Evolutionary conservation across 306 rosid species (phyloP).

Genomic region (Betula pendula): DNA sequence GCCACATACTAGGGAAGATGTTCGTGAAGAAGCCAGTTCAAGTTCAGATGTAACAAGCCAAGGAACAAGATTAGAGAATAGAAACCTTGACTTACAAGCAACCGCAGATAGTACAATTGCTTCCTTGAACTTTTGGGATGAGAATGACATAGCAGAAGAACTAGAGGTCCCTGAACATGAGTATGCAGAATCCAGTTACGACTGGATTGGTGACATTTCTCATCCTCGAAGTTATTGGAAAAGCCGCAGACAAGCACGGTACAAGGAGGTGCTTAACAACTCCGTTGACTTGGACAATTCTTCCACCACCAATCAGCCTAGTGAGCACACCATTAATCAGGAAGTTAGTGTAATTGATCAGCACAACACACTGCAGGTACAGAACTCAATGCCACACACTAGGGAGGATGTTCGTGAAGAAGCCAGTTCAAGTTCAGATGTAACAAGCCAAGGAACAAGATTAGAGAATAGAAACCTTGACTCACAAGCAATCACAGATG

Average conservation of each 20-base stretch:
- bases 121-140: slow-evolving; percentile 30
- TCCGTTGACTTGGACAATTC: slow-evolving; percentile 14
- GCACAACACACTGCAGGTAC: slow-evolving; percentile 17
- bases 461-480: too few species aligned
- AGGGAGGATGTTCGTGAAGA: slow-evolving; percentile 12
- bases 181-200: slow-evolving; percentile 40
- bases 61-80: too few species aligned
- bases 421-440: slow-evolving; percentile 26
- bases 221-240: slow-evolving; percentile 93
- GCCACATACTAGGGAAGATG: slow-evolving; percentile 4
- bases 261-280: slow-evolving; percentile 64
- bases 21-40: slow-evolving; percentile 12
- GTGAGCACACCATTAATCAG: slow-evolving; percentile 6
- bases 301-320: slow-evolving; percentile 23
- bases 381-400: slow-evolving; percentile 7
- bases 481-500: too few species aligned
- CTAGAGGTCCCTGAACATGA: slow-evolving; percentile 31
- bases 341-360: slow-evolving; percentile 5
- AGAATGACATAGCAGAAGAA: slow-evolving; percentile 40
- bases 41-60: slow-evolving; percentile 25
- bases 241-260: slow-evolving; percentile 76
- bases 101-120: slow-evolving; percentile 21
- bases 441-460: slow-evolving; percentile 23
- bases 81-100: too few species aligned
- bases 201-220: slow-evolving; percentile 78